Conservation (phyloP, 306 rosid species). For the Carpinus viminea region DNA sequence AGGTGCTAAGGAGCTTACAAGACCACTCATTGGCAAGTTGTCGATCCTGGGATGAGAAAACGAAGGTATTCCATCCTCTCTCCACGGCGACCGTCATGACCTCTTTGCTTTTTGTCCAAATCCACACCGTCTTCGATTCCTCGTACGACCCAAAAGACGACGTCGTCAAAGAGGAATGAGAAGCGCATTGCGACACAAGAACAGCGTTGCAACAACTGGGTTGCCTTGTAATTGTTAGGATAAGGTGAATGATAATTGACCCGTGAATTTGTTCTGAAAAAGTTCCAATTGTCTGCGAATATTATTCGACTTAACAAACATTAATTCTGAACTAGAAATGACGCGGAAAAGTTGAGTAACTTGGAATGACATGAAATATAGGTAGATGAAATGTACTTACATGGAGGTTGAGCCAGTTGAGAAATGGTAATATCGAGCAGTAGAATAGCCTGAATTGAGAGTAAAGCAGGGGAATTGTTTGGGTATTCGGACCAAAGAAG, state of each 20-base stretch:
- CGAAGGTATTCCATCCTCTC: constrained; percentile 85
- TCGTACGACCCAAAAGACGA: constrained; percentile 34
- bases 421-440: neutral
- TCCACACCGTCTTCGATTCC: constrained; percentile 72
- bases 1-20: constrained; percentile 41
- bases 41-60: constrained; percentile 50
- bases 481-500: constrained; percentile 15
- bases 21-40: constrained; percentile 79
- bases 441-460: constrained; percentile 11
- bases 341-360: neutral
- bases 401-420: neutral
- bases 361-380: neutral
- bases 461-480: constrained; percentile 14
- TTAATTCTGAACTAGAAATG: neutral
- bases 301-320: constrained; percentile 7
- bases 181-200: constrained; percentile 31
- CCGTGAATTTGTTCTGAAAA: constrained; percentile 31
- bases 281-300: constrained; percentile 34
- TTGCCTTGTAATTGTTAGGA: constrained; percentile 15
- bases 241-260: neutral
- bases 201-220: constrained; percentile 24
- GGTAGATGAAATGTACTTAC: neutral
- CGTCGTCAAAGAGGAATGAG: constrained; percentile 11
- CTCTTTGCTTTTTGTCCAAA: constrained; percentile 68
- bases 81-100: constrained; percentile 91